Percentiles rank a stretch among this genome's conserved stretches.
Evolutionary conservation across 2,329 filamentous ascomycete genomes (phyloP).

Genomic region (Alternaria solani): DNA sequence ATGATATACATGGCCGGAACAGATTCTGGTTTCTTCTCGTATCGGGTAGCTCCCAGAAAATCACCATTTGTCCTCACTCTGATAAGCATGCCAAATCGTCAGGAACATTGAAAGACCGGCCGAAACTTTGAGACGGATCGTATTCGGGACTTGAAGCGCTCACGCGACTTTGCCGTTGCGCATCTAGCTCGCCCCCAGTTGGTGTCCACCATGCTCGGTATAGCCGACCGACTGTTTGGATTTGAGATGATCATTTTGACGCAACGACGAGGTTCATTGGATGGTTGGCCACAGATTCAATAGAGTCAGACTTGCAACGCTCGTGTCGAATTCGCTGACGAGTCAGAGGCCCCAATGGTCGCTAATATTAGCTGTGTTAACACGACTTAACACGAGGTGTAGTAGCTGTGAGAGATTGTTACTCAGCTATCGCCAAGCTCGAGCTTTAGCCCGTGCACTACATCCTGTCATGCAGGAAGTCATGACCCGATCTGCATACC

Average conservation of each 20-base stretch:
- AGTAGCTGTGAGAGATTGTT: conserved; percentile 28
- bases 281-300: conserved; percentile 12
- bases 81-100: conserved; percentile 43
- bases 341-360: conserved; percentile 27
- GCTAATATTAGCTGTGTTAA: conserved; percentile 47
- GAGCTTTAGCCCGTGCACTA: conserved; percentile 20
- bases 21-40: conserved; percentile 22
- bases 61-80: conserved; percentile 29
- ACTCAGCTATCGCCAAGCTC: conserved; percentile 44
- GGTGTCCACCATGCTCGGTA: conserved; percentile 15
- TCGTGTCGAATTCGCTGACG: conserved; percentile 24
- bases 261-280: conserved; percentile 21
- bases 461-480: conserved; percentile 17
- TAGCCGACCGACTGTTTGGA: conserved; percentile 10
- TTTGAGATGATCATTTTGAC: conserved; percentile 19
- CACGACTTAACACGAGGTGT: conserved; percentile 41
- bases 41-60: conserved; percentile 7
- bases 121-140: conserved; percentile 24
- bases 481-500: conserved; percentile 20
- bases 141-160: conserved; percentile 21
- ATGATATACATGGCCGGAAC: conserved; percentile 21
- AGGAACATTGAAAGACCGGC: conserved; percentile 16
- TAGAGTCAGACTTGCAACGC: conserved; percentile 19
- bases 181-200: conserved; percentile 13
- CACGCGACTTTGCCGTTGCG: conserved; percentile 18